Evolutionary conservation across 805 yeast species (phyloP).

Genomic region (Myxozyma neglecta): DNA sequence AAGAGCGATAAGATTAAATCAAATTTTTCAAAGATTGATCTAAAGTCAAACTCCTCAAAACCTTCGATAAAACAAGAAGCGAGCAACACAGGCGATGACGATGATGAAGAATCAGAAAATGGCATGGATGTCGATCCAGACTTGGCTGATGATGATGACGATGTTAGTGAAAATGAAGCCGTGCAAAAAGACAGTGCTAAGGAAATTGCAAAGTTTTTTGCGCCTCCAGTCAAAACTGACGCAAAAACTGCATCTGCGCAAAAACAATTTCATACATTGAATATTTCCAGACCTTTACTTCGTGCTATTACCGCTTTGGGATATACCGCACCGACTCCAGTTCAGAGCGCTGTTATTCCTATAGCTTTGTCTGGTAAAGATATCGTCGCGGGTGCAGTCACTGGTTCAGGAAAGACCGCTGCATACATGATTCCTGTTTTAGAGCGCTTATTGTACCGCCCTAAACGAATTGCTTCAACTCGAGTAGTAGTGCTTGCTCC

Average conservation of each 20-base stretch:
- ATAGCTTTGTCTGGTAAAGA: constrained; percentile 92
- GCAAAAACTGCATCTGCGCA: constrained; percentile 56
- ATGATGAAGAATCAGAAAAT: constrained; percentile 36
- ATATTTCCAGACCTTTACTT: constrained; percentile 85
- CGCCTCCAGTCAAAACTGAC: constrained; percentile 54
- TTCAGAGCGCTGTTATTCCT: constrained; percentile 92
- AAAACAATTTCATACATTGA: constrained; percentile 69
- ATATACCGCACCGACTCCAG: constrained; percentile 86
- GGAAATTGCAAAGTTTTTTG: constrained; percentile 78
- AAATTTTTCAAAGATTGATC: constrained; percentile 10
- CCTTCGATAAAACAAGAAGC: constrained; percentile 34
- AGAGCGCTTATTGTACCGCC: constrained; percentile 87
- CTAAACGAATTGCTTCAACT: constrained; percentile 80
- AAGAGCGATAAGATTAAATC: not conserved
- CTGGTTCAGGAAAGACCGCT: constrained; percentile 99
- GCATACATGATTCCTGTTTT: constrained; percentile 96
- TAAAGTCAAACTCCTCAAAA: constrained; percentile 17
- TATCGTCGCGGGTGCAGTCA: constrained; percentile 97
- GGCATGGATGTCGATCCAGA: constrained; percentile 38
- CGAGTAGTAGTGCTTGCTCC: constrained; percentile 91
- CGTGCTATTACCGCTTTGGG: constrained; percentile 80
- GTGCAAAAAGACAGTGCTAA: constrained; percentile 69
- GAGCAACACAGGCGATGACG: constrained; percentile 44
- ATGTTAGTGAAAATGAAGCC: constrained; percentile 38
- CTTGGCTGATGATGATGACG: constrained; percentile 42